Evolutionary conservation across 495 filamentous ascomycete species (phyloP), one percentile per base, ranked within the genome.

Genomic region (Penicillium cinerascens): DNA sequence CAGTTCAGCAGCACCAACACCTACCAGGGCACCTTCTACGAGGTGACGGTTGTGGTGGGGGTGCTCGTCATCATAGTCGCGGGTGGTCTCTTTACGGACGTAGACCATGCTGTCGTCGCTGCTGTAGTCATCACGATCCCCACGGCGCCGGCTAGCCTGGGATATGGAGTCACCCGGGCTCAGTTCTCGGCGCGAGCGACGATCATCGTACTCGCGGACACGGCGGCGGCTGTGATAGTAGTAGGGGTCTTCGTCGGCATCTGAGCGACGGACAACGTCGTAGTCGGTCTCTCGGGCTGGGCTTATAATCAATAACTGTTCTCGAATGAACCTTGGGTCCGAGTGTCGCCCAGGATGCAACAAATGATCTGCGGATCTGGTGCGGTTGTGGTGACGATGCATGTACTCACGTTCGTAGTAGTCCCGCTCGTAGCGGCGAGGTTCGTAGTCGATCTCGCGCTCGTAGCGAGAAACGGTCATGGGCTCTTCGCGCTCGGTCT

Each of bases 11-110:
- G 85, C 79, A 50, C 87, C 91, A 35, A 87, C 80, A 13, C 89
- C 91, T 42, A 88, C 87, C 29, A 92, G 70, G 21, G 89, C 89
- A 33, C 91, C 91, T 72, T 92, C 90, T 21, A 88, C 89, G n/a
- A 96, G 66, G 66, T 95, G 89, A 27, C 87, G 87, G 60, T 82
- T 87, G 64, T 90, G 84, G 54, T 81, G 71, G 15, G 79, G 79
- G 59, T 78, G 80, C 1, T 80, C 75, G 46, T 80, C 83, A 51
- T 66, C 58, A 23, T 84, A 82, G 36, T 80, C 69, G n/a, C 67
- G 70, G 29, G 29, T 33, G 29, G 71, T 76, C 53, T 82, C 79
- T 61, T 78, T 79, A 52, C 72, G 76, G 44, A 83, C 67, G 55
- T 79, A 82, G 43, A 82, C 79, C 64, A 80, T 77, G 66, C 82